Conservation (phyloP, 2,329 filamentous ascomycete genomes). For the Tolypocladium sp. region DNA sequence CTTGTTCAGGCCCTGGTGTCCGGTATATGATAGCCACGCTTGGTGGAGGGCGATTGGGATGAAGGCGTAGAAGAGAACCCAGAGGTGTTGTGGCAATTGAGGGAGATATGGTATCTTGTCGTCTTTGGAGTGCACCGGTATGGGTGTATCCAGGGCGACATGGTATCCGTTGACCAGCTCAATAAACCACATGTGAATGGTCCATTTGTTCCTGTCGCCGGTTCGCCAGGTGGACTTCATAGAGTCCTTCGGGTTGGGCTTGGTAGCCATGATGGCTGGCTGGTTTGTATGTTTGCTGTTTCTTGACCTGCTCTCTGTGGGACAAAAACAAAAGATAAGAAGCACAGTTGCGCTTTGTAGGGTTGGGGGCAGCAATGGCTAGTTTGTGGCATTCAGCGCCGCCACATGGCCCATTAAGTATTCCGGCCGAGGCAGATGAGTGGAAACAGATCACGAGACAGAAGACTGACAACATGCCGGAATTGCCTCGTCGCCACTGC, state of each 20-base stretch:
- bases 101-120: conserved; percentile 30
- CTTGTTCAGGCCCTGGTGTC: conserved; percentile 15
- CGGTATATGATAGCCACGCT: conserved; percentile 18
- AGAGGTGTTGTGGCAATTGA: conserved; percentile 24
- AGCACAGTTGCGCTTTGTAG: background rate
- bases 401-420: background rate
- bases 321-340: too few relatives aligned
- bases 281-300: background rate
- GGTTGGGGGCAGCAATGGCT: background rate
- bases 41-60: conserved; percentile 28
- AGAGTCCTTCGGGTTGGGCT: conserved; percentile 18
- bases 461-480: background rate
- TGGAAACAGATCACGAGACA: background rate
- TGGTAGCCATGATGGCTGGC: background rate
- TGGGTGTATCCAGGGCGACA: conserved; percentile 14
- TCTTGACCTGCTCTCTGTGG: background rate
- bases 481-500: background rate
- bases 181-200: conserved; percentile 19
- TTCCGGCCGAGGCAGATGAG: background rate
- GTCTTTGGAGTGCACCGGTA: conserved; percentile 28
- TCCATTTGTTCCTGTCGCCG: conserved; percentile 18
- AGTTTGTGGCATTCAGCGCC: background rate
- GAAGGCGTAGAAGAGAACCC: conserved; percentile 27
- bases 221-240: conserved; percentile 30
- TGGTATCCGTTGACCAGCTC: conserved; percentile 20